These are phyloP conservation scores for Eimeria sp. DNA, from an alignment of 169 alveolate genomes.

Conservation along the genomic window DNA sequence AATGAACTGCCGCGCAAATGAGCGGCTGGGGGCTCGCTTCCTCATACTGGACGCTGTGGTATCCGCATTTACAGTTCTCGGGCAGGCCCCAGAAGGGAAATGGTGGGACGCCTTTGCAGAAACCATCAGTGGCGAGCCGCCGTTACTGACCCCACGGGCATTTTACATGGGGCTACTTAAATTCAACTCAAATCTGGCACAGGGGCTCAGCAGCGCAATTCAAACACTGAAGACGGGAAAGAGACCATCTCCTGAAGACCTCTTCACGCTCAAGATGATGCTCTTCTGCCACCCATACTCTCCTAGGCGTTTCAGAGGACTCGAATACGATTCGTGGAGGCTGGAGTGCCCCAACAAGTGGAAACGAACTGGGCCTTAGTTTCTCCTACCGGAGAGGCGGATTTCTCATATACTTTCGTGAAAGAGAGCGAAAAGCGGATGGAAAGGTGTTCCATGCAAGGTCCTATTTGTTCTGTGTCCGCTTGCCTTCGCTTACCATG, in stretches of 20 bases:
- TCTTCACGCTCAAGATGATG: constrained; percentile 1
- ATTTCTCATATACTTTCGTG: neutral
- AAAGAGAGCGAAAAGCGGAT: neutral
- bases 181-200: neutral
- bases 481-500: neutral
- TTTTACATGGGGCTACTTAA: no score
- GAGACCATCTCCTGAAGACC: neutral
- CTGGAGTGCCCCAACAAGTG: neutral
- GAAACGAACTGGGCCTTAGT: neutral
- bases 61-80: neutral
- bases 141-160: neutral
- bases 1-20: neutral
- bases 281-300: neutral
- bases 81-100: neutral
- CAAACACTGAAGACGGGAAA: neutral
- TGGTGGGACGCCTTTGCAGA: neutral
- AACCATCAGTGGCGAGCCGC: neutral
- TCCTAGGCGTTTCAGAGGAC: neutral
- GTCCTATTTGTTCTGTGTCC: neutral
- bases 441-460: neutral
- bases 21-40: constrained; percentile 9
- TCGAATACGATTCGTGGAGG: neutral
- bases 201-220: neutral
- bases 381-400: neutral
- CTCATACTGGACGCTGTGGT: neutral